Conservation (phyloP, 768 basidiomycete genomes). For the Daedaleopsis sinensis region DNA sequence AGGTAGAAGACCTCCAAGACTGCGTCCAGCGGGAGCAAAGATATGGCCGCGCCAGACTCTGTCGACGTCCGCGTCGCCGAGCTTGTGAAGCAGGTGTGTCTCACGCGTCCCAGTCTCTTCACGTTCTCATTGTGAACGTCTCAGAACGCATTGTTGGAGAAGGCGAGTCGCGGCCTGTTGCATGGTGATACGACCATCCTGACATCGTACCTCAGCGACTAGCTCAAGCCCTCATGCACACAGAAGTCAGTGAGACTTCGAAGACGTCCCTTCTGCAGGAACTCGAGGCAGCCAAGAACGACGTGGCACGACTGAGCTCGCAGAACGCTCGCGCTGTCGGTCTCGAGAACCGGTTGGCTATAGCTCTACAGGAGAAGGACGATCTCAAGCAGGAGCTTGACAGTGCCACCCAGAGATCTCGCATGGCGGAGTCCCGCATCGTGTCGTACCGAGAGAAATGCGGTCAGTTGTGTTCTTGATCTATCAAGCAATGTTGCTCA, state of each 20-base stretch:
- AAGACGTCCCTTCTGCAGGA: constrained; percentile 75
- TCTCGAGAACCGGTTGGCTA: constrained; percentile 65
- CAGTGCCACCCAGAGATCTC: constrained; percentile 65
- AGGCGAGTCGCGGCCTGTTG: constrained; percentile 30
- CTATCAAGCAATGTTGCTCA: not conserved
- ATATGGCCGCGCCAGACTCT: constrained; percentile 13
- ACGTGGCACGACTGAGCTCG: constrained; percentile 66
- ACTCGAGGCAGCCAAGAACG: constrained; percentile 70
- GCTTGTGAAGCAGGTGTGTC: constrained; percentile 29
- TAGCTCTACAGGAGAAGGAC: constrained; percentile 74
- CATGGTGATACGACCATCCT: constrained; percentile 8
- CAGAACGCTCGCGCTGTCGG: constrained; percentile 73
- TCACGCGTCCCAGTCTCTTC: not conserved
- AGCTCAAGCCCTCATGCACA: constrained; percentile 78
- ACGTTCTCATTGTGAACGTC: not conserved
- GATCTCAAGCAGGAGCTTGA: constrained; percentile 86
- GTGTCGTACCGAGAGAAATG: constrained; percentile 68
- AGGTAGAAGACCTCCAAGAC: not conserved
- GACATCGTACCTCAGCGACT: constrained; percentile 53
- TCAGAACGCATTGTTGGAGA: constrained; percentile 33
- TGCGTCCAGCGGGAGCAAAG: not conserved
- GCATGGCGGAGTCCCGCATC: constrained; percentile 67
- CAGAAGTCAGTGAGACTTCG: constrained; percentile 79
- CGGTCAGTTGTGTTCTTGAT: constrained; percentile 41
- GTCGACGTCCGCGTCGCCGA: constrained; percentile 32